Evolutionary conservation across 768 basidiomycete species (phyloP).

Genomic region (Psilocybe sp.): DNA sequence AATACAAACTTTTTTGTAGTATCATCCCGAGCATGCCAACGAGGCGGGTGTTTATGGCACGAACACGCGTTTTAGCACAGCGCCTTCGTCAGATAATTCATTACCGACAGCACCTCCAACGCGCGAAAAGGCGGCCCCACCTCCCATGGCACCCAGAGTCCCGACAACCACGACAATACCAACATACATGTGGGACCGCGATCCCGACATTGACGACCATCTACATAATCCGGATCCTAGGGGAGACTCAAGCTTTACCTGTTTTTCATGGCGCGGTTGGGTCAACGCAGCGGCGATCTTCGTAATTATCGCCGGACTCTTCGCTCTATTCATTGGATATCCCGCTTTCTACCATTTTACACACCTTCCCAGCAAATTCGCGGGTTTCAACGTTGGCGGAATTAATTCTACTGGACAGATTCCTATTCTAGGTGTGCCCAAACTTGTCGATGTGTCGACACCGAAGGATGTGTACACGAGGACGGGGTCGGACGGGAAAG

Average conservation of each 20-base stretch:
- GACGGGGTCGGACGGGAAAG: slow-evolving; percentile 71
- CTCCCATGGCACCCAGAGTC: slow-evolving; percentile 21
- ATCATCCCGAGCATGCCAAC: slow-evolving; percentile 48
- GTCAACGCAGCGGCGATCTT: slow-evolving; percentile 73
- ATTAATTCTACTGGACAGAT: slow-evolving; percentile 89
- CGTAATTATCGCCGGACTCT: slow-evolving; percentile 61
- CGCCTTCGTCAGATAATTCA: slow-evolving; percentile 38
- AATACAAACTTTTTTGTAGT: slow-evolving; percentile 34
- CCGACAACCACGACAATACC: slow-evolving; percentile 62
- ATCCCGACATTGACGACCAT: slow-evolving; percentile 86
- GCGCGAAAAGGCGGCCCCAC: slow-evolving; percentile 26
- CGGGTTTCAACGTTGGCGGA: slow-evolving; percentile 85
- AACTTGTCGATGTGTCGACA: slow-evolving; percentile 76
- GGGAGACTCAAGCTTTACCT: slow-evolving; percentile 61
- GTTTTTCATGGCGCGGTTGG: slow-evolving; percentile 85
- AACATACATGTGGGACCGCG: slow-evolving; percentile 76
- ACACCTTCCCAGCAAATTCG: slow-evolving; percentile 24
- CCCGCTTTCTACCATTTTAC: slow-evolving; percentile 70
- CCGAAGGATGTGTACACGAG: slow-evolving; percentile 54
- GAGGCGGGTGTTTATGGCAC: slow-evolving; percentile 41
- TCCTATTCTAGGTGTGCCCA: slow-evolving; percentile 66
- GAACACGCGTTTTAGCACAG: slow-evolving; percentile 52
- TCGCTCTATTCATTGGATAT: slow-evolving; percentile 85
- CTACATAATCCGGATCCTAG: slow-evolving; percentile 85
- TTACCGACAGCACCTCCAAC: slow-evolving; percentile 21